A percentile compares a stretch with the other conserved stretches of the same genome.
Conservation (phyloP, 306 rosid genomes). For the Rosa multiflora region DNA sequence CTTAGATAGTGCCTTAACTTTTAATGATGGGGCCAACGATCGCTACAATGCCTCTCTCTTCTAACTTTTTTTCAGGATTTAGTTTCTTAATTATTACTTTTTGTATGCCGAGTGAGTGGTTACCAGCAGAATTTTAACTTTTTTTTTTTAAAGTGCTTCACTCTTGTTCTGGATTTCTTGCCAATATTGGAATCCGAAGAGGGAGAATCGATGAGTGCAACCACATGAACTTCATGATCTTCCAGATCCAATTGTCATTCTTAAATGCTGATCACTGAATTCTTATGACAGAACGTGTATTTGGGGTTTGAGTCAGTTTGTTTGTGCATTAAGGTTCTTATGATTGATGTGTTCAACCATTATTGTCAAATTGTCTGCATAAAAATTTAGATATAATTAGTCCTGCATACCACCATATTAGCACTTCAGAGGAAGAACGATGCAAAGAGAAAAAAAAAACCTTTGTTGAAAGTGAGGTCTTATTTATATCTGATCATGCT, state of each 20-base stretch:
- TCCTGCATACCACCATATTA: background rate
- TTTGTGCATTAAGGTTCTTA: background rate
- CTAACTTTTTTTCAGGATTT: slow-evolving; percentile 4
- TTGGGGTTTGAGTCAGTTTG: background rate
- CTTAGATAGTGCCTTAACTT: slow-evolving; percentile 40
- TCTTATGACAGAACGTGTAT: background rate
- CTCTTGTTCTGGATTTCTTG: background rate
- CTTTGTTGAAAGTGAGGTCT: background rate
- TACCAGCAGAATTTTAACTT: background rate
- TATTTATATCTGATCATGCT: background rate
- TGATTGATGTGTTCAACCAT: background rate
- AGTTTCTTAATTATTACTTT: slow-evolving; percentile 3
- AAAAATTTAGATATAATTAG: background rate
- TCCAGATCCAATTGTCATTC: background rate
- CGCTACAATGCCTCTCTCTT: slow-evolving; percentile 21
- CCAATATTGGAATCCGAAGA: background rate
- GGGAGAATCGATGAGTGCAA: background rate
- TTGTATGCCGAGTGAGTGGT: slow-evolving; percentile 1
- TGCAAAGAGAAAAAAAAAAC: background rate
- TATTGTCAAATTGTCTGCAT: background rate
- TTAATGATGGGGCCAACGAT: slow-evolving; percentile 35
- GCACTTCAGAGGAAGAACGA: background rate
- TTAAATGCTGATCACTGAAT: background rate
- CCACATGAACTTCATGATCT: background rate
- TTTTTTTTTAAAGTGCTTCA: background rate